These are phyloP conservation scores for Mrakia frigida DNA, from an alignment of 768 basidiomycete genomes.

Conservation along the genomic window DNA sequence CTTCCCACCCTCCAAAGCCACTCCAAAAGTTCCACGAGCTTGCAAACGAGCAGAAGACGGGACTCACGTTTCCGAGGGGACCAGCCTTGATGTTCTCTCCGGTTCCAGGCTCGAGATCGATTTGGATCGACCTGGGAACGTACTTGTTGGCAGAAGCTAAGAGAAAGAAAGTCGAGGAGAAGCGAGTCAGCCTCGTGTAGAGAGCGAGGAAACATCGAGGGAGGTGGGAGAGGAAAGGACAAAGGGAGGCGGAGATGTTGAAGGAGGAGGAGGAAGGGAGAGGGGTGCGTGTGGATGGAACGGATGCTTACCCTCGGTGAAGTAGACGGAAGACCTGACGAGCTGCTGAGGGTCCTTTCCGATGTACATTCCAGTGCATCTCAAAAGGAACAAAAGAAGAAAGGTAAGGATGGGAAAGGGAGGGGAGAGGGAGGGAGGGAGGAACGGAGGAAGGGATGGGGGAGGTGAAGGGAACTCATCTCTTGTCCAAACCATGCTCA, in stretches of 20 bases:
- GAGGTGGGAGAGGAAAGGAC: neutral
- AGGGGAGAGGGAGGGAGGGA: neutral
- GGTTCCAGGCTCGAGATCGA: conserved; percentile 86
- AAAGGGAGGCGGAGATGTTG: neutral
- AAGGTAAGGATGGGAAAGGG: conserved; percentile 38
- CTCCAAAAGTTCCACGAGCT: too few relatives aligned
- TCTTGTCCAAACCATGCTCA: conserved; percentile 69
- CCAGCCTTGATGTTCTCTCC: conserved; percentile 71
- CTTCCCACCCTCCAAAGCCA: too few relatives aligned
- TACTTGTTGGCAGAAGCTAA: conserved; percentile 67
- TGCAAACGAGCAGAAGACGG: neutral
- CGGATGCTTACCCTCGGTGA: conserved; percentile 49
- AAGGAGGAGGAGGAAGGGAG: conserved; percentile 17
- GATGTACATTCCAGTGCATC: conserved; percentile 48
- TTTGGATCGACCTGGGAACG: conserved; percentile 81
- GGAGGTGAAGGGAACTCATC: conserved; percentile 46
- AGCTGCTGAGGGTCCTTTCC: conserved; percentile 72
- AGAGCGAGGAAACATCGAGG: neutral
- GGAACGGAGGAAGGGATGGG: neutral
- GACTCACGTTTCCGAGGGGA: conserved; percentile 51
- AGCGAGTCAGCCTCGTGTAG: neutral
- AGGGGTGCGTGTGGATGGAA: conserved; percentile 35
- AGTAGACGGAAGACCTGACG: conserved; percentile 40
- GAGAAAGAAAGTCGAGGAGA: conserved; percentile 67
- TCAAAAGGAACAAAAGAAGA: conserved; percentile 26